Evolutionary conservation across 306 rosid genomes (phyloP).

Genomic region (Lathyrus aphaca): DNA sequence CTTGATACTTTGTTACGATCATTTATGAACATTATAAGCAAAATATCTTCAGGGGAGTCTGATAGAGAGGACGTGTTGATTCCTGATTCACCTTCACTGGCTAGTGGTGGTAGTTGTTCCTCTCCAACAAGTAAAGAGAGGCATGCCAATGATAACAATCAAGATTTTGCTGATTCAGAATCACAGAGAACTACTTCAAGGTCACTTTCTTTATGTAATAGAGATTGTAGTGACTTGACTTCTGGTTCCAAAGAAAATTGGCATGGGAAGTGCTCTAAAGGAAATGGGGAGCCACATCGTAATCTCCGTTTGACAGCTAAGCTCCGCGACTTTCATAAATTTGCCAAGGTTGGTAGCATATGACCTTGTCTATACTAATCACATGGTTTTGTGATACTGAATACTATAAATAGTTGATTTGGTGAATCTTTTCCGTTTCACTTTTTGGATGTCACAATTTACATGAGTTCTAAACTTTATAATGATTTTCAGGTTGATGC

Average conservation of each 20-base stretch:
- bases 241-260: constrained; percentile 69
- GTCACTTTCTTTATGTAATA: constrained; percentile 58
- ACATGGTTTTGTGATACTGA: constrained; percentile 14
- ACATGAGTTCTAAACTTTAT: constrained; percentile 21
- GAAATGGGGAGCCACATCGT: constrained; percentile 71
- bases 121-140: constrained; percentile 69
- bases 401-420: constrained; percentile 13
- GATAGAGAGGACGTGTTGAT: constrained; percentile 71
- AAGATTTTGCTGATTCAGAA: constrained; percentile 69
- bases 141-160: constrained; percentile 58
- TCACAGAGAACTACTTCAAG: constrained; percentile 59
- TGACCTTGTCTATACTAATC: constrained; percentile 30
- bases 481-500: constrained; percentile 70
- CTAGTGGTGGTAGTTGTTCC: constrained; percentile 41
- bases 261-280: constrained; percentile 74
- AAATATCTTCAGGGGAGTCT: constrained; percentile 66
- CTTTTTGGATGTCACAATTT: constrained; percentile 12
- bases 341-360: constrained; percentile 71
- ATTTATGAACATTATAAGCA: constrained; percentile 73
- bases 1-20: constrained; percentile 73
- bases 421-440: constrained; percentile 15
- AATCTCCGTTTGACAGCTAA: constrained; percentile 85
- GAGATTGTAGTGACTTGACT: constrained; percentile 58
- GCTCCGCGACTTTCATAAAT: constrained; percentile 86
- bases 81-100: constrained; percentile 66